These are phyloP conservation scores for Ascosphaera aggregata DNA, from an alignment of 2,329 filamentous ascomycete genomes.

Conservation along the genomic window DNA sequence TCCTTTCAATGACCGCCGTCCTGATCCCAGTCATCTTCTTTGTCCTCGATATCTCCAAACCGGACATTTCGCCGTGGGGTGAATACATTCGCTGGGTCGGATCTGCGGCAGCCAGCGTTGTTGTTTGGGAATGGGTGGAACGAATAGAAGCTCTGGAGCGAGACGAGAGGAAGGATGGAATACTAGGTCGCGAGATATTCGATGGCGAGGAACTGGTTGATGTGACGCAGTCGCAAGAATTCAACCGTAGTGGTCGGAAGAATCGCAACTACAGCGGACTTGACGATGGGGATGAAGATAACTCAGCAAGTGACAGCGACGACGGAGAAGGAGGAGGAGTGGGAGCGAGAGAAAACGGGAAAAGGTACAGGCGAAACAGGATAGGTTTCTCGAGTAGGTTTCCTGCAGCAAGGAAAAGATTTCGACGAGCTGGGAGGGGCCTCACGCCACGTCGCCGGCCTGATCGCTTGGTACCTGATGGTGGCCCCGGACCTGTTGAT, in stretches of 20 bases:
- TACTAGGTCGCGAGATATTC: constrained; percentile 73
- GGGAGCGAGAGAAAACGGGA: neutral
- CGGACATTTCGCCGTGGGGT: constrained; percentile 73
- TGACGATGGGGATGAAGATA: neutral
- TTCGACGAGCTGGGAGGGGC: neutral
- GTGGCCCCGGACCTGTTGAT: neutral
- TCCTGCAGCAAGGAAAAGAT: neutral
- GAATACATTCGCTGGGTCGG: constrained; percentile 96
- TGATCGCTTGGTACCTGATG: too few relatives aligned
- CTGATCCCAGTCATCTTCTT: constrained; percentile 84
- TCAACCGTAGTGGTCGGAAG: constrained; percentile 18
- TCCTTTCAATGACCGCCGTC: constrained; percentile 58
- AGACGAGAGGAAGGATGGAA: constrained; percentile 84
- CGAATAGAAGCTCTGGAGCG: constrained; percentile 78
- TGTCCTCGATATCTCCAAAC: constrained; percentile 68
- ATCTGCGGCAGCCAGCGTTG: constrained; percentile 79
- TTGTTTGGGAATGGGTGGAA: constrained; percentile 97
- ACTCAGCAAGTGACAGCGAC: constrained; percentile 11
- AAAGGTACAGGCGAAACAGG: constrained; percentile 8
- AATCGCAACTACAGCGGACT: constrained; percentile 6
- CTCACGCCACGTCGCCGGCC: too few relatives aligned
- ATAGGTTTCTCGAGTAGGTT: neutral
- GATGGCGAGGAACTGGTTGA: constrained; percentile 88
- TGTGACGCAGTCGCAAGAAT: constrained; percentile 33
- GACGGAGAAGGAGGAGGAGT: constrained; percentile 12